Conservation (phyloP, 106 monocot genomes). For the Phalaenopsis equestris region DNA sequence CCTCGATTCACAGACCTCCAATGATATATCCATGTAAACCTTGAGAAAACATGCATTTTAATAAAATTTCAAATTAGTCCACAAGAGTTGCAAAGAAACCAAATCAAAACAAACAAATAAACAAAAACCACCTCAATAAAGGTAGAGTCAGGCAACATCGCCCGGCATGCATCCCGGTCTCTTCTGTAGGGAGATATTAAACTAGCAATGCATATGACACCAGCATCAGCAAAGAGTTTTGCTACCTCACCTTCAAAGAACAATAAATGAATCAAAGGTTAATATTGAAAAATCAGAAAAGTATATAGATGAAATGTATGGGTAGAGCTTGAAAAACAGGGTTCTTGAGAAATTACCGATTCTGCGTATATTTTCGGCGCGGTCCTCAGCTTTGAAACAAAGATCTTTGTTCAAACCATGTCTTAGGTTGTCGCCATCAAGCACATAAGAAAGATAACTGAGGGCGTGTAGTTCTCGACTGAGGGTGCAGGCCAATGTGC, state of each 20-base stretch:
- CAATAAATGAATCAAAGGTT: no score
- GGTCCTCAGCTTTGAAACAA: slow-evolving; percentile 77
- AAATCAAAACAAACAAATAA: not conserved
- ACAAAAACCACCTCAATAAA: slow-evolving; percentile 65
- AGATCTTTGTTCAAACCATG: slow-evolving; percentile 86
- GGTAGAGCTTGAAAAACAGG: not conserved
- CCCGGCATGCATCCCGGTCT: slow-evolving; percentile 82
- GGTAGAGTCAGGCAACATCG: slow-evolving; percentile 48
- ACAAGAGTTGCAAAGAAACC: not conserved
- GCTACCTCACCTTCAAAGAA: slow-evolving; percentile 70
- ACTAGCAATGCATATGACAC: slow-evolving; percentile 89
- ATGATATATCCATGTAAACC: slow-evolving; percentile 81
- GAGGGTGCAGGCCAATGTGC: slow-evolving; percentile 83
- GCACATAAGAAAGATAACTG: slow-evolving; percentile 70
- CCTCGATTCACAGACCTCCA: slow-evolving; percentile 83
- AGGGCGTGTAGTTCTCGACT: slow-evolving; percentile 64
- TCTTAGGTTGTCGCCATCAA: slow-evolving; percentile 93
- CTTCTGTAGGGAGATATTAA: slow-evolving; percentile 92
- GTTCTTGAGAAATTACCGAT: slow-evolving; percentile 35
- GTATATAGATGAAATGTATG: not conserved
- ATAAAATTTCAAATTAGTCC: not conserved
- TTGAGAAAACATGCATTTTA: slow-evolving; percentile 9
- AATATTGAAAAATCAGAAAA: not conserved
- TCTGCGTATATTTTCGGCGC: slow-evolving; percentile 88
- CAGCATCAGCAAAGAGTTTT: slow-evolving; percentile 95